Evolutionary conservation across 345 rosid genomes (phyloP), one percentile per base, ranked within the genome.

Genomic region (Carallia pectinifolia): DNA sequence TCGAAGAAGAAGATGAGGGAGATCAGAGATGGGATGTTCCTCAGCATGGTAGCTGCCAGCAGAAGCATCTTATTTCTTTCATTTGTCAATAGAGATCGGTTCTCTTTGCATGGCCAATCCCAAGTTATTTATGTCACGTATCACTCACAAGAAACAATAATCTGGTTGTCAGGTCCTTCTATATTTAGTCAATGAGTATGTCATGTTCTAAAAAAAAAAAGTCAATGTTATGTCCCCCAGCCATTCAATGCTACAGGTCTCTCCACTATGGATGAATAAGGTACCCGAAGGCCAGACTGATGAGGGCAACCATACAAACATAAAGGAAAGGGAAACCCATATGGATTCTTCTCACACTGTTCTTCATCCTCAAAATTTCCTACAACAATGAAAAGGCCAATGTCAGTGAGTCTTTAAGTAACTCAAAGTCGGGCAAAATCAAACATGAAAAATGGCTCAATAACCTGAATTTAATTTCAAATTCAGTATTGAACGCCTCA

Each of bases 301-400:
- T 69, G 0, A 84, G 27, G 23, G 82, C 80, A 4, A 82, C 88
- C 75, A 54, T 52, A 58, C 76, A 82, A 58, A 84, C 84, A 65
- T 76, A 86, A 5, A 84, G 68, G 48, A 84, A 65, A 2, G 90
- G 88, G 63, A 82, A 86, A 38, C 88, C 86, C 36, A 65, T 80
- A 54, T 74, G 81, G 52, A 71, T 36, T 70, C 59, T 85, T 76
- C 68, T 74, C 3, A 12, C 34, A 0, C 6, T 61, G 12, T 60
- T 77, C 70, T 78, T 77, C 71, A 52, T 67, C 71, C 65, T 79
- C 61, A 82, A 69, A 36, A 62, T 18, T 47, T 84, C 85, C 88
- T 86, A 61, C 81, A 79, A 68, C 39, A 4, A 40, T 38, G 37
- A 67, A 68, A 55, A 29, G 17, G 9, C 53, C 33, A 31, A 63